Conservation (phyloP, 768 basidiomycete genomes). For the Lentinula lateritia region DNA sequence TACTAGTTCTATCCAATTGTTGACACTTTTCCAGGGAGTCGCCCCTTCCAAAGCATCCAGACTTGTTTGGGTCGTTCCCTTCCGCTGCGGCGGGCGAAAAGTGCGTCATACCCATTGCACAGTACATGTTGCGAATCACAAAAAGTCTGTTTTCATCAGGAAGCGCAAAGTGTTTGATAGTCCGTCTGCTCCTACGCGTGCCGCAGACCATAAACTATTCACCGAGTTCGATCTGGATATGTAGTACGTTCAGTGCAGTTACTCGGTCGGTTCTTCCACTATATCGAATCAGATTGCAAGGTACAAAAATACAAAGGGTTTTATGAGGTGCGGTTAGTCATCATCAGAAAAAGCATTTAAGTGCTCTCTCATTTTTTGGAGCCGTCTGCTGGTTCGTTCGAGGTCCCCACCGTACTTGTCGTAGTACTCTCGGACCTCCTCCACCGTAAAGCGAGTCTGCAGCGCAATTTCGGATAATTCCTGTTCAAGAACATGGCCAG, state of each 20-base stretch:
- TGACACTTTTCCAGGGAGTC: slow-evolving; percentile 59
- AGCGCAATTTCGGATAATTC: slow-evolving; percentile 60
- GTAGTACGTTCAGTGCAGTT: slow-evolving; percentile 7
- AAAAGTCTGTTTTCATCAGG: slow-evolving; percentile 29
- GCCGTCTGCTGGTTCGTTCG: slow-evolving; percentile 56
- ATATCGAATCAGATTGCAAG: background rate
- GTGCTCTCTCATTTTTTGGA: slow-evolving; percentile 60
- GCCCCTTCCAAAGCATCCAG: slow-evolving; percentile 92
- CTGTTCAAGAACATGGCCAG: slow-evolving; percentile 57
- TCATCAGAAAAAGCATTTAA: slow-evolving; percentile 34
- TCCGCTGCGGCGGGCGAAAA: slow-evolving; percentile 95
- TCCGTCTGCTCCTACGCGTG: slow-evolving; percentile 74
- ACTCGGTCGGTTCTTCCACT: too few relatives aligned
- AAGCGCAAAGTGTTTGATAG: slow-evolving; percentile 74
- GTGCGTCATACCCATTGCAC: slow-evolving; percentile 35
- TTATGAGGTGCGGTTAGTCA: slow-evolving; percentile 2
- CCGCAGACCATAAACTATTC: slow-evolving; percentile 60
- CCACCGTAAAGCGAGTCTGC: slow-evolving; percentile 64
- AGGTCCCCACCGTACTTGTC: slow-evolving; percentile 63
- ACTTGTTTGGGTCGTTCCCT: slow-evolving; percentile 93
- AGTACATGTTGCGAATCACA: background rate
- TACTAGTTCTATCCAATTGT: background rate
- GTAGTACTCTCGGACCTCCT: slow-evolving; percentile 77
- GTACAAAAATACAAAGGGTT: background rate
- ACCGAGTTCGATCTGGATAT: slow-evolving; percentile 50